phyloP scores from a whole-genome alignment of 2,329 filamentous ascomycete genomes.

The Bipolaris bicolor region DNA sequence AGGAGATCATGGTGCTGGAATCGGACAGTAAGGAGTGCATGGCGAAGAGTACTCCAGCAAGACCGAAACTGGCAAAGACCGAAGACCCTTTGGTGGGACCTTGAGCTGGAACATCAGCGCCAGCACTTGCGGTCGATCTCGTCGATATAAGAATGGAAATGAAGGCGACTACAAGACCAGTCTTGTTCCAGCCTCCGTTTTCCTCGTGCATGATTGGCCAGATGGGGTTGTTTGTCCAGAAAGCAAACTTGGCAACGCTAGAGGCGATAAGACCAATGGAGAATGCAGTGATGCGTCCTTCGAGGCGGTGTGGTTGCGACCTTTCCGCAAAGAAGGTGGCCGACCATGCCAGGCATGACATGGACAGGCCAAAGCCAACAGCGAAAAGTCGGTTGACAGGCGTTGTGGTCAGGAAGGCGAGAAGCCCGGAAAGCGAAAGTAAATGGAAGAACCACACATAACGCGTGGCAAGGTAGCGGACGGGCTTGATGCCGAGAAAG shows the following conservation, averaged over 20 bases:
- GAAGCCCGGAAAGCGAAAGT: conserved; percentile 76
- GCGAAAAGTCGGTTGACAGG: conserved; percentile 79
- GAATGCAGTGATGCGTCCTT: conserved; percentile 82
- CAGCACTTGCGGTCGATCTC: conserved; percentile 61
- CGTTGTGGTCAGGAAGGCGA: conserved; percentile 76
- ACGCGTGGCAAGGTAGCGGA: conserved; percentile 71
- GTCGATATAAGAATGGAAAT: conserved; percentile 79
- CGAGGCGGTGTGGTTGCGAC: conserved; percentile 74
- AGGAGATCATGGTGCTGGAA: conserved; percentile 97
- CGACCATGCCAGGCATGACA: conserved; percentile 83
- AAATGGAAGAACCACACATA: conserved; percentile 76
- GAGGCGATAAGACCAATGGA: conserved; percentile 82
- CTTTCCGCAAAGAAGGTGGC: conserved; percentile 82
- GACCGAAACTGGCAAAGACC: conserved; percentile 73
- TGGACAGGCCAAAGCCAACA: conserved; percentile 79
- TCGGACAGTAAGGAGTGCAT: conserved; percentile 94
- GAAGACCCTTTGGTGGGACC: conserved; percentile 71
- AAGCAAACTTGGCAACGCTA: conserved; percentile 88
- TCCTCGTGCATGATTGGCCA: conserved; percentile 91
- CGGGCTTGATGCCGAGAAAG: conserved; percentile 71
- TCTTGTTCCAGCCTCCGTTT: conserved; percentile 92
- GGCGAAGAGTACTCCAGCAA: conserved; percentile 85
- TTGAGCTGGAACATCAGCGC: conserved; percentile 55
- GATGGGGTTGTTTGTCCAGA: conserved; percentile 92
- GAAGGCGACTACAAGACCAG: conserved; percentile 76